Evolutionary conservation across 2,329 filamentous ascomycete genomes (phyloP), one percentile per base, ranked within the genome.

Genomic region (Penicillium capsulatum): DNA sequence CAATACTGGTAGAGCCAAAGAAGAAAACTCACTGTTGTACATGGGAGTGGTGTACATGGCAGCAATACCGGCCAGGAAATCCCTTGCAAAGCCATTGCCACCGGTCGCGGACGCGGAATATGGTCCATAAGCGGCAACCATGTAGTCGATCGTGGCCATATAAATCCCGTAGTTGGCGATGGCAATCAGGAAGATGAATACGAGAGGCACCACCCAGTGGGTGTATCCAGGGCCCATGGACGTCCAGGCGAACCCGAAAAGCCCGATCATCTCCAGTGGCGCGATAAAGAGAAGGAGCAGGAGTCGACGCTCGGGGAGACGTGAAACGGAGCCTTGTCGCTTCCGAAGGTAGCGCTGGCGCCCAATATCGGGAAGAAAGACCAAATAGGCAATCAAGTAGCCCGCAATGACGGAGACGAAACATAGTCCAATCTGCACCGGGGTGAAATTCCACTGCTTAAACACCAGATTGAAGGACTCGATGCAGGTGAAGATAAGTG

Each of bases 401-500:
- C 75, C 77, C 13, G 77, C 46, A 20, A 74, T 47, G 15, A 76
- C 67, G 3, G 61, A 43, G 17, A 50, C 36, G 29, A 58, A 58
- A 38, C 47, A 55, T 3, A 56, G 33, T 2, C 53, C 51, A 14
- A 53, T 52, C 16, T 42, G 33, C 4, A 51, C 30, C 8, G 54
- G 32, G 28, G 46, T 28, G 27, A 57, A 56, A 2, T 29, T 36
- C 51, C 53, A 57, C 28, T 53, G 66, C 39, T 70, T 59, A 47
- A 77, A 77, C 2, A 82, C 77, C 0, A 74, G 66, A 1, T 65
- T 57, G 44, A 79, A 81, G 0, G 72, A 74, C 49, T 81, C 73
- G 22, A 81, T 68, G 59, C 79, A 79, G 57, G 75, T 79, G 63
- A 81, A 81, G 53, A 81, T 79, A 17, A 87, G 74, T 9, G 81